Percentiles rank a stretch among this genome's conserved stretches.
Evolutionary conservation across 1,139 yeast genomes (phyloP).

Genomic region (Blastobotrys illinoisensis): DNA sequence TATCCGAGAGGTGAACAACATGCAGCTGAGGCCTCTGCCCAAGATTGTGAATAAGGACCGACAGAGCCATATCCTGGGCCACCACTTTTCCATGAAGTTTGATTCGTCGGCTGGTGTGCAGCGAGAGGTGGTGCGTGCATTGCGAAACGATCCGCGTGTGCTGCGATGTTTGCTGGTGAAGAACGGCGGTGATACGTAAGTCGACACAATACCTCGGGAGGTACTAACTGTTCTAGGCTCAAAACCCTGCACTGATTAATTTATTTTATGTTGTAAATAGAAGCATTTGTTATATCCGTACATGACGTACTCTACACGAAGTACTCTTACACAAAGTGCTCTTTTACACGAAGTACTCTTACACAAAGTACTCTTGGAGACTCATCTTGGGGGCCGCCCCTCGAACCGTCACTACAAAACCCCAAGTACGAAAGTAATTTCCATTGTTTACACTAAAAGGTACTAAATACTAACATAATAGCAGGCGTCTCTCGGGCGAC

Average conservation of each 20-base stretch:
- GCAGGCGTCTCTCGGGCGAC: too few species aligned
- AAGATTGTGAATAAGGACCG: conserved; percentile 78
- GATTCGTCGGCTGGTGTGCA: conserved; percentile 85
- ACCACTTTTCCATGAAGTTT: conserved; percentile 78
- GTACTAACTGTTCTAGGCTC: neutral
- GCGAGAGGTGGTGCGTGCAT: conserved; percentile 71
- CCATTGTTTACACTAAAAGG: too few species aligned
- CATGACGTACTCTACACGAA: too few species aligned
- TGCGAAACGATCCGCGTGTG: conserved; percentile 85
- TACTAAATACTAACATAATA: too few species aligned
- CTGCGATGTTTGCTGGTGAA: conserved; percentile 71
- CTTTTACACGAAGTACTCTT: too few species aligned
- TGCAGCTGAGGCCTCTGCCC: conserved; percentile 77
- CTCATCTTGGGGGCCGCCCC: too few species aligned
- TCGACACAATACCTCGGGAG: too few species aligned
- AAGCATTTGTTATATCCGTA: too few species aligned
- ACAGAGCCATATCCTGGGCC: conserved; percentile 86
- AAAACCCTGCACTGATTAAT: neutral
- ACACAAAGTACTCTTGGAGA: too few species aligned
- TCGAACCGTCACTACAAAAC: too few species aligned
- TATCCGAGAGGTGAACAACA: conserved; percentile 69
- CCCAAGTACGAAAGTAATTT: too few species aligned
- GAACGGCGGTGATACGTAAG: conserved; percentile 48
- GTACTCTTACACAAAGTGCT: too few species aligned
- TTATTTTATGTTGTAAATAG: neutral